Base-by-base conservation (phyloP, 805 yeast species). In the Spathaspora boniae region DNA sequence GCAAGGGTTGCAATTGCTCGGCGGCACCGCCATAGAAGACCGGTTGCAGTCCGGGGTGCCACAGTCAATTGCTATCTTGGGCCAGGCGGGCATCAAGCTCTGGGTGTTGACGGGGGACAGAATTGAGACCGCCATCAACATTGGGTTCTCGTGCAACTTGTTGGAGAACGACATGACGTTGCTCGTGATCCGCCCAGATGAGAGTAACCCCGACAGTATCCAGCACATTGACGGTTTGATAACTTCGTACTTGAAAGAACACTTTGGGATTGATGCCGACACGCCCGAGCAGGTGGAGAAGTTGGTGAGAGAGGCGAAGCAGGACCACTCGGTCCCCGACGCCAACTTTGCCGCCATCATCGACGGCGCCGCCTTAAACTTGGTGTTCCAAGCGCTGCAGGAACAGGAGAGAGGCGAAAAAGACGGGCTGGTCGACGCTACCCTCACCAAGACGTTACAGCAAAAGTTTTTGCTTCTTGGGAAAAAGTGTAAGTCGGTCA, bases 61-160 rank as follows among this genome's bases (percentile, higher is more conserved):
- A 1, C 81, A 77, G 34, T 68, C 91, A 1, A 84, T 84, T 47
- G 73, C 81, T 11, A 54, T 78, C 26, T 65, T 84, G 33, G 76
- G 79, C 5, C 63, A 71, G 31, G 91, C 89, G 0, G 93, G 93
- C 32, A 79, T 84, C 48, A 84, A 84, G 55, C 63, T 84, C 32
- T 84, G 93, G 93, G 89, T 84, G 35, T 66, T 84, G 20, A 84
- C 93, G 7, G 93, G 93, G 44, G 93, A 84, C 58, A 78, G 80
- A 54, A 78, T 84, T 34, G 93, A 84, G 58, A 84, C 93, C 7
- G 93, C 93, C 3, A 84, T 84, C 53, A 81, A 82, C 53, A 84
- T 84, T 56, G 93, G 91, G 1, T 84, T 80, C 51, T 78, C 86
- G 11, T 84, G 91, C 60, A 82, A 83, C 43, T 65, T 84, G 47